Percentiles rank a stretch among this genome's conserved stretches.
These are phyloP conservation scores for Aspergillus taichungensis DNA, from an alignment of 495 filamentous ascomycete genomes.

Conservation along the genomic window DNA sequence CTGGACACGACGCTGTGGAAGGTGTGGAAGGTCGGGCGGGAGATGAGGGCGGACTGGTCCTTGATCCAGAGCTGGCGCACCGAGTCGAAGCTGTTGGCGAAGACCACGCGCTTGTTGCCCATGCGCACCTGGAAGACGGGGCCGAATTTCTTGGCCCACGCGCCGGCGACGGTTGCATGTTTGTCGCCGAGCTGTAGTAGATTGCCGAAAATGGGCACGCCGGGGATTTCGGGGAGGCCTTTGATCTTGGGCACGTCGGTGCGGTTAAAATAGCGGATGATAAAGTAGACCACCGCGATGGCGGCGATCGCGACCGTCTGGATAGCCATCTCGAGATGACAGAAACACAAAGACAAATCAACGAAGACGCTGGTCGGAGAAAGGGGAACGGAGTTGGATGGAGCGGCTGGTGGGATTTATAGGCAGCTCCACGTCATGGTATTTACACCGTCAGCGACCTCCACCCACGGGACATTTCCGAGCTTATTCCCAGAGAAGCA, in stretches of 20 bases:
- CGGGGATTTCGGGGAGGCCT: slow-evolving; percentile 52
- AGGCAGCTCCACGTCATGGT: too few relatives aligned
- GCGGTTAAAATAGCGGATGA: slow-evolving; percentile 45
- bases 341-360: neutral
- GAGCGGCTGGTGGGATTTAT: too few relatives aligned
- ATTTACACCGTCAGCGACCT: too few relatives aligned
- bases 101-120: slow-evolving; percentile 58
- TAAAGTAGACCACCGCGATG: slow-evolving; percentile 37
- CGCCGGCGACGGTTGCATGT: slow-evolving; percentile 44
- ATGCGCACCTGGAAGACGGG: slow-evolving; percentile 61
- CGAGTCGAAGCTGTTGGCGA: slow-evolving; percentile 61
- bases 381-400: too few relatives aligned
- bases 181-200: slow-evolving; percentile 48
- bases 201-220: slow-evolving; percentile 56
- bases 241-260: slow-evolving; percentile 58
- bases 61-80: slow-evolving; percentile 63
- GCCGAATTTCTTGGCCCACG: slow-evolving; percentile 53
- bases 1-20: slow-evolving; percentile 64
- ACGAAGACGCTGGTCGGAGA: neutral
- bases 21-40: slow-evolving; percentile 59
- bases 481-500: neutral
- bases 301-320: slow-evolving; percentile 37
- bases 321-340: slow-evolving; percentile 24
- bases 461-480: slow-evolving; percentile 12
- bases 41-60: slow-evolving; percentile 62